Conservation (phyloP, 1,284 basidiomycete genomes). For the Malassezia vespertilionis region DNA sequence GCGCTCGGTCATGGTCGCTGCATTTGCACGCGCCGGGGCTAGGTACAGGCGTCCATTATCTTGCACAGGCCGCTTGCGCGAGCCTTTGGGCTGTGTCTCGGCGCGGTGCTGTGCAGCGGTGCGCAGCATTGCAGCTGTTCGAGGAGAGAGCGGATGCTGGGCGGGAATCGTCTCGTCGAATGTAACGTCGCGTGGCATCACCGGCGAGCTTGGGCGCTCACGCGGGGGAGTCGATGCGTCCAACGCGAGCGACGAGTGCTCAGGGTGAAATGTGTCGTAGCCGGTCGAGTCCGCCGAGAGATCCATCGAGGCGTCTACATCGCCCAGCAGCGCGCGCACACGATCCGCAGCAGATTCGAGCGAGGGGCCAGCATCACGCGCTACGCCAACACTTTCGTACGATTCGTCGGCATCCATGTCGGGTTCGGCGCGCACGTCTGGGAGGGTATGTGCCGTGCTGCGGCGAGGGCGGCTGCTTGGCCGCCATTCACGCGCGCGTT, state of each 20-base stretch:
- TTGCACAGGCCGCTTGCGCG: constrained; percentile 15
- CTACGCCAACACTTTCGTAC: constrained; percentile 33
- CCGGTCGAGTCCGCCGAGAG: constrained; percentile 7
- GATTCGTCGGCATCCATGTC: constrained; percentile 47
- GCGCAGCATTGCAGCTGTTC: constrained; percentile 13
- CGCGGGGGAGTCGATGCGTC: constrained; percentile 7
- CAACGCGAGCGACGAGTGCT: no score
- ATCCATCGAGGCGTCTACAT: constrained; percentile 17
- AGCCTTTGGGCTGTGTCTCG: background rate
- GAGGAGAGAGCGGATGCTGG: constrained; percentile 6
- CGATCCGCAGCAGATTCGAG: background rate
- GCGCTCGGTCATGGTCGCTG: constrained; percentile 1
- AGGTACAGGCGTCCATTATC: constrained; percentile 6
- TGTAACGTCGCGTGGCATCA: constrained; percentile 9
- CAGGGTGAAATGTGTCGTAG: background rate
- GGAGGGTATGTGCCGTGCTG: constrained; percentile 10
- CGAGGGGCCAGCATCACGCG: constrained; percentile 29
- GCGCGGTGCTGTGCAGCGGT: constrained; percentile 5
- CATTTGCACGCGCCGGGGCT: constrained; percentile 6
- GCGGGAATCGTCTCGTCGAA: constrained; percentile 11
- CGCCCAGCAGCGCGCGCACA: constrained; percentile 21
- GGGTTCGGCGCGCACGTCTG: background rate
- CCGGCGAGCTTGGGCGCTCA: background rate
- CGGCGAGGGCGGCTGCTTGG: constrained; percentile 28
- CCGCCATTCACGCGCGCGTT: constrained; percentile 3